phyloP scores from a whole-genome alignment of 306 rosid species.

The Trifolium dubium region DNA sequence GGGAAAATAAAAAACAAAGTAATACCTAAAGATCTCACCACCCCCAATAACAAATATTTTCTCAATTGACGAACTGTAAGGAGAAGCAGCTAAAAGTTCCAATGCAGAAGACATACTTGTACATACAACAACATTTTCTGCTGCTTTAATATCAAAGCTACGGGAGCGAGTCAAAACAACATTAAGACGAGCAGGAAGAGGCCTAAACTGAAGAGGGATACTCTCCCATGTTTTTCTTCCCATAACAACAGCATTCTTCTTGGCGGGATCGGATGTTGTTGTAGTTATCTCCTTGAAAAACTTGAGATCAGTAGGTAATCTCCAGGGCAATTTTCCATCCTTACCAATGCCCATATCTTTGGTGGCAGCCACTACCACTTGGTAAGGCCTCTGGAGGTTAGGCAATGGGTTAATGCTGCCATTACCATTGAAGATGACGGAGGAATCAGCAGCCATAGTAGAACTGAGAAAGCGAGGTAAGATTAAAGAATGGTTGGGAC shows the following conservation, averaged over 20 bases:
- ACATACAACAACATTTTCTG: slow-evolving; percentile 84
- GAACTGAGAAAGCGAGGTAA: slow-evolving; percentile 39
- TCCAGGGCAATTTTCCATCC: slow-evolving; percentile 92
- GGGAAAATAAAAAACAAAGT: not conserved
- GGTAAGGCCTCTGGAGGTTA: slow-evolving; percentile 73
- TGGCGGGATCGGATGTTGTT: slow-evolving; percentile 70
- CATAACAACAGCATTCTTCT: slow-evolving; percentile 88
- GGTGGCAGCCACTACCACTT: slow-evolving; percentile 94
- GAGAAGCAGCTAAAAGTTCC: slow-evolving; percentile 85
- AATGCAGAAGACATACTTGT: slow-evolving; percentile 81
- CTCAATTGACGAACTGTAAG: slow-evolving; percentile 89
- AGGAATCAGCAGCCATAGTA: slow-evolving; percentile 65
- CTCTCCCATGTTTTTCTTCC: slow-evolving; percentile 98
- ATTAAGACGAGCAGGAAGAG: slow-evolving; percentile 90
- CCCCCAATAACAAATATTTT: slow-evolving; percentile 93
- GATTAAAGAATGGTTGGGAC: slow-evolving; percentile 34
- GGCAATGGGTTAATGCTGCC: slow-evolving; percentile 54
- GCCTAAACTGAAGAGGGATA: slow-evolving; percentile 66
- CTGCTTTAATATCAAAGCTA: slow-evolving; percentile 83
- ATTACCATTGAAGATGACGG: slow-evolving; percentile 43
- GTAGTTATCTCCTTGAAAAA: slow-evolving; percentile 74
- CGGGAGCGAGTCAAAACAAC: slow-evolving; percentile 93
- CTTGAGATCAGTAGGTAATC: slow-evolving; percentile 78
- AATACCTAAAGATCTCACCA: slow-evolving; percentile 80
- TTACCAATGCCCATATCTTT: slow-evolving; percentile 83